phyloP scores from a whole-genome alignment of 2,329 filamentous ascomycete species.

The Botrytis fabae region DNA sequence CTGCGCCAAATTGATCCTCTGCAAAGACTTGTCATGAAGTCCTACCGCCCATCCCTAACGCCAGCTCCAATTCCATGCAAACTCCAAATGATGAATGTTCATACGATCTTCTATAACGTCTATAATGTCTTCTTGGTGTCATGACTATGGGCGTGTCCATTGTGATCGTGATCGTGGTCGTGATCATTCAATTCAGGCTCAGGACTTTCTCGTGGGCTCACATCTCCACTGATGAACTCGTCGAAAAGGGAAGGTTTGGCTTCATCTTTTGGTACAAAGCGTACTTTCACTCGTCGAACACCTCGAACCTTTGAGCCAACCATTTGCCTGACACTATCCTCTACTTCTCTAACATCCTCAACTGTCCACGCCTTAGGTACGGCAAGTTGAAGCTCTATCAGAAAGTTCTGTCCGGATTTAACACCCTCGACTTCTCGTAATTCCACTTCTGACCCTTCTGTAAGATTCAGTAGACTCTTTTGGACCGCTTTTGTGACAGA shows the following conservation, averaged over 20 bases:
- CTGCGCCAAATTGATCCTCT: constrained; percentile 21
- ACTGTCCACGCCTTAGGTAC: constrained; percentile 78
- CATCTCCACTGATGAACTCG: constrained; percentile 72
- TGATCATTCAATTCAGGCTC: constrained; percentile 59
- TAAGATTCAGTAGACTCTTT: constrained; percentile 57
- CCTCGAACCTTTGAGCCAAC: constrained; percentile 79
- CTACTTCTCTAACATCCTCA: constrained; percentile 66
- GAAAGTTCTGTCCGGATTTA: constrained; percentile 95
- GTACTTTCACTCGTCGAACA: constrained; percentile 77
- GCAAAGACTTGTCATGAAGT: constrained; percentile 2
- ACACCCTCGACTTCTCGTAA: constrained; percentile 81
- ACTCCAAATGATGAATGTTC: constrained; percentile 28
- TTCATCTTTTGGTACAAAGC: constrained; percentile 73
- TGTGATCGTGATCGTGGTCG: constrained; percentile 48
- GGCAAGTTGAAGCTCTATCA: constrained; percentile 84
- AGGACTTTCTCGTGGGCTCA: constrained; percentile 57
- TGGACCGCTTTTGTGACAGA: constrained; percentile 67
- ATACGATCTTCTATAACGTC: constrained; percentile 32
- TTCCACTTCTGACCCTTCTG: constrained; percentile 60
- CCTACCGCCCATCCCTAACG: constrained; percentile 20
- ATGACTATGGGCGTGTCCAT: constrained; percentile 43
- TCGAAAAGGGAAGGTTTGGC: constrained; percentile 63
- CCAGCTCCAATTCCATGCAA: constrained; percentile 22
- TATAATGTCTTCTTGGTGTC: constrained; percentile 38
- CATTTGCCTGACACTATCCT: constrained; percentile 69